Evolutionary conservation across 768 basidiomycete genomes (phyloP).

Genomic region (Psilocybe cyanescens): DNA sequence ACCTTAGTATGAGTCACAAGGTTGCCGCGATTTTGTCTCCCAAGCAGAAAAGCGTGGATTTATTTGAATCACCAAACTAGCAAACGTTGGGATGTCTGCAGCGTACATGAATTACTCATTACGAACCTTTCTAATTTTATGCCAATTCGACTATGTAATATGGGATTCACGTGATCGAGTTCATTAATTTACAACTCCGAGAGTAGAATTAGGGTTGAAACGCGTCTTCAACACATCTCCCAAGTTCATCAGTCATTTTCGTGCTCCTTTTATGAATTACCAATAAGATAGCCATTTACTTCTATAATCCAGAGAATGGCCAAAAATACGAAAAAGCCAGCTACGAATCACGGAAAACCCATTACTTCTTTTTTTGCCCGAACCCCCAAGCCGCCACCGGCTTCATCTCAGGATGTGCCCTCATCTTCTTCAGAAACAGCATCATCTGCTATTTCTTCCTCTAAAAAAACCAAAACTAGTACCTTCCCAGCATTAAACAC

Average conservation of each 20-base stretch:
- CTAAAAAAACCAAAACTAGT: not conserved
- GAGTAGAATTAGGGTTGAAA: not conserved
- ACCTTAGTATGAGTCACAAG: slow-evolving; percentile 48
- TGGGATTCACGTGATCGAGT: slow-evolving; percentile 10
- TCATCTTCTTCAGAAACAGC: slow-evolving; percentile 9
- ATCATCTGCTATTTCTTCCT: slow-evolving; percentile 2
- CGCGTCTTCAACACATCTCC: not conserved
- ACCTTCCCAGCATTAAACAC: not conserved
- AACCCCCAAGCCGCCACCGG: slow-evolving; percentile 21
- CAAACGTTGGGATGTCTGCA: too few relatives aligned
- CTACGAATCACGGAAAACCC: slow-evolving; percentile 26
- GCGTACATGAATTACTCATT: too few relatives aligned
- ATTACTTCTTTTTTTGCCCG: slow-evolving; percentile 55
- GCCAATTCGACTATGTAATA: not conserved
- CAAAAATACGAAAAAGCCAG: slow-evolving; percentile 31
- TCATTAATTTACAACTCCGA: slow-evolving; percentile 5
- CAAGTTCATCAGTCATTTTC: not conserved
- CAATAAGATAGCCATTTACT: not conserved
- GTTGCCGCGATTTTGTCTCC: slow-evolving; percentile 61
- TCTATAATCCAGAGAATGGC: slow-evolving; percentile 20
- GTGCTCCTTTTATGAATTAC: too few relatives aligned
- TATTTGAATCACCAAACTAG: slow-evolving; percentile 21
- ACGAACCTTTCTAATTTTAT: too few relatives aligned
- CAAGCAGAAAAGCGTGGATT: slow-evolving; percentile 40
- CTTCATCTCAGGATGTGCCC: slow-evolving; percentile 16